Base-by-base conservation (phyloP, 768 basidiomycete species). In the Tricholoma matsutake region DNA sequence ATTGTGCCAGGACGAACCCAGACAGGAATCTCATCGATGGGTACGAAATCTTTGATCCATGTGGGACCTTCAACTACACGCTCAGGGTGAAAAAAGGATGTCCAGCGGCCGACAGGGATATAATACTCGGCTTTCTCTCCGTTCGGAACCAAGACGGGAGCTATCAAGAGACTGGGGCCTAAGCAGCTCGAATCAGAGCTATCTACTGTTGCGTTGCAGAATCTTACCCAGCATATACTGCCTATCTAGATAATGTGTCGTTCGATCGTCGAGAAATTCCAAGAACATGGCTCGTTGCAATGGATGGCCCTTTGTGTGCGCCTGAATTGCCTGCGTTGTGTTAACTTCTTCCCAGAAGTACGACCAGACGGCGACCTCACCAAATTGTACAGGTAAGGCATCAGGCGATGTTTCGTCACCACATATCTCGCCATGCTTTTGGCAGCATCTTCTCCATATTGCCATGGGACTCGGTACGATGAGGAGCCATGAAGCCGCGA, bases 391-490 rank as follows among this genome's bases (percentile, higher is more conserved):
- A 92, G 71, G 69, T 91, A 90, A 0, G 89, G 90, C 88, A 90
- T 90, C 55, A 92, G 74, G 37, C 87, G 74, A 72, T 89, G 82
- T 69, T 89, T 91, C 9, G 80, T 78, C 58, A 86, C 80, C 49
- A 89, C 73, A 70, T 87, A 80, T 63, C 75, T 81, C 11, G 85
- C 78, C 85, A 87, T 86, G 67, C 78, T 81, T 62, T 79, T 79
- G 6, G 85, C 85, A 6, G 88, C 83, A n/a, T 83, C 86, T 71
- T 86, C 86, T 11, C 88, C 88, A 64, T 87, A 89, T 59, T 85
- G 78, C 89, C 88, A 92, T 1, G 89, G 89, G 2, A 92, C 88
- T 9, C 89, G 84, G 68, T 91, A 91, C 11, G 88, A 89, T 20
- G 80, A 77, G 5, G 86, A 88, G 2, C 89, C 89, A 62, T 92